phyloP scores from a whole-genome alignment of 2,329 filamentous ascomycete genomes.

The Xylariales sp. region DNA sequence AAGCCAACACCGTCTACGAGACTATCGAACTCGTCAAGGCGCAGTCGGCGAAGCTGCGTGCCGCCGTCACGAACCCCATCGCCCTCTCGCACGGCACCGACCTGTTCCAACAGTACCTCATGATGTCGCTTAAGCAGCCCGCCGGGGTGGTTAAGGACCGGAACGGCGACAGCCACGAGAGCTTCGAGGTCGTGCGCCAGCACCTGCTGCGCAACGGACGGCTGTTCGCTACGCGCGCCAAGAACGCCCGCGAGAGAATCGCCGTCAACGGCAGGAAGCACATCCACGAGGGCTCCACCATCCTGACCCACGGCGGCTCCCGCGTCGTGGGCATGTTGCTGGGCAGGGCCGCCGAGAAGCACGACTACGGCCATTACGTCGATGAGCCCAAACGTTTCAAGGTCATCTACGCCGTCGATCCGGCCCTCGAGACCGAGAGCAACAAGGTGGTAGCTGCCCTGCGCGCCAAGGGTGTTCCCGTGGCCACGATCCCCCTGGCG shows the following conservation, averaged over 20 bases:
- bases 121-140: slow-evolving; percentile 63
- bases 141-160: slow-evolving; percentile 15
- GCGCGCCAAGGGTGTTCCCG: slow-evolving; percentile 69
- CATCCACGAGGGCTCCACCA: slow-evolving; percentile 70
- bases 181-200: slow-evolving; percentile 77
- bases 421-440: slow-evolving; percentile 54
- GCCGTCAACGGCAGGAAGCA: slow-evolving; percentile 53
- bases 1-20: slow-evolving; percentile 85
- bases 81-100: slow-evolving; percentile 91
- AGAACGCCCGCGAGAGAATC: slow-evolving; percentile 78
- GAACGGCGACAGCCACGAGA: slow-evolving; percentile 35
- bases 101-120: slow-evolving; percentile 90
- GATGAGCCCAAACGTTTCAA: slow-evolving; percentile 61
- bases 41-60: slow-evolving; percentile 73
- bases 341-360: slow-evolving; percentile 64
- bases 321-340: slow-evolving; percentile 78
- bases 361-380: slow-evolving; percentile 27
- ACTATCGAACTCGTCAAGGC: slow-evolving; percentile 80
- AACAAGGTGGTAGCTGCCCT: slow-evolving; percentile 67
- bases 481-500: slow-evolving; percentile 73
- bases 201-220: slow-evolving; percentile 83
- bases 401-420: slow-evolving; percentile 73
- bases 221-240: slow-evolving; percentile 81
- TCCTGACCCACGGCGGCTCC: slow-evolving; percentile 89
- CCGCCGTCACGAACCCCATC: slow-evolving; percentile 78